Percentiles rank a stretch among this genome's conserved stretches.
phyloP scores from a whole-genome alignment of 345 rosid species.

The Eucalyptus marginata region DNA sequence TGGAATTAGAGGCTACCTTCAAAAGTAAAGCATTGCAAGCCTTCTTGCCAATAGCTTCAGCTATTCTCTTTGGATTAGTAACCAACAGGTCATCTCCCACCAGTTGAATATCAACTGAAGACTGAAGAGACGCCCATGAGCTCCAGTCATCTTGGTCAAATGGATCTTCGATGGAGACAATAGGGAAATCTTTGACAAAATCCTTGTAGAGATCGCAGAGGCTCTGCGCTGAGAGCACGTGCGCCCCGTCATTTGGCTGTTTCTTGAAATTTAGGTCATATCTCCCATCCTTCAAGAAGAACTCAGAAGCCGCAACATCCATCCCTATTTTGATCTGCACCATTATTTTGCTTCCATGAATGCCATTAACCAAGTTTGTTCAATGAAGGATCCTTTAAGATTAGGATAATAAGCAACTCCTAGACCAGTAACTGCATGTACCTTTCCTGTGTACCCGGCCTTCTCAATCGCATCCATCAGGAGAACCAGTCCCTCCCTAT shows the following conservation, averaged over 20 bases:
- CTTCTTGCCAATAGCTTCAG: conserved; percentile 84
- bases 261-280: conserved; percentile 96
- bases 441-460: conserved; percentile 96
- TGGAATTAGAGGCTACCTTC: conserved; percentile 35
- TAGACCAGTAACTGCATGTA: background rate
- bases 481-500: conserved; percentile 91
- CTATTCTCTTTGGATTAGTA: conserved; percentile 90
- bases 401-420: background rate
- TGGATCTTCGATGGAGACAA: conserved; percentile 92
- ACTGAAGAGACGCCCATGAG: conserved; percentile 80
- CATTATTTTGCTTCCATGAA: background rate
- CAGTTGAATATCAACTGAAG: conserved; percentile 83
- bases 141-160: conserved; percentile 99
- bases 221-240: conserved; percentile 64
- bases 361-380: background rate
- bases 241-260: conserved; percentile 87
- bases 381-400: background rate
- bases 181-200: conserved; percentile 83
- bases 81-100: conserved; percentile 97
- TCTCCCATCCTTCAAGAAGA: conserved; percentile 69
- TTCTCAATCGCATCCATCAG: conserved; percentile 94
- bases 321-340: conserved; percentile 92
- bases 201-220: conserved; percentile 79
- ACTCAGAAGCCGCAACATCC: conserved; percentile 99
- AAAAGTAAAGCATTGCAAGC: conserved; percentile 88